Percentiles rank a stretch among this genome's conserved stretches.
Conservation (phyloP, 208 protist genomes). For the Paratrypanosoma confusum region DNA sequence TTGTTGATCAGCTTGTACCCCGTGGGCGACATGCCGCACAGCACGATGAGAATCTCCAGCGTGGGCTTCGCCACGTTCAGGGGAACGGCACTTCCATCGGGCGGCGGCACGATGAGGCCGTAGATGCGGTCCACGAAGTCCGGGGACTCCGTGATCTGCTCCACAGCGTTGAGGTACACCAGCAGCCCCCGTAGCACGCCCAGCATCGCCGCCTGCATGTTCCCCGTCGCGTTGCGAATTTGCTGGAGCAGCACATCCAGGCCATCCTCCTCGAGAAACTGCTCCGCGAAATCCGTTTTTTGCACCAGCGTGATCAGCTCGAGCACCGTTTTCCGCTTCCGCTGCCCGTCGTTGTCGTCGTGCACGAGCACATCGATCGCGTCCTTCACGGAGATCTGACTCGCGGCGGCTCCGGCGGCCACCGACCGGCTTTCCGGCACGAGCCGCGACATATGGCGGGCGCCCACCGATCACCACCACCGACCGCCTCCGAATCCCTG, state of each 20-base stretch:
- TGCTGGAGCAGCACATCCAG: slow-evolving; percentile 14
- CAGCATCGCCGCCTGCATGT: slow-evolving; percentile 15
- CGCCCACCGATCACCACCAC: too few relatives aligned
- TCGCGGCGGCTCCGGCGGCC: neutral
- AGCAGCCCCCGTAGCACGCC: slow-evolving; percentile 16
- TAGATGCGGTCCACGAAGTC: slow-evolving; percentile 24
- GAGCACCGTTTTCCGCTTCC: slow-evolving; percentile 16
- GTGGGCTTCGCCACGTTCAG: slow-evolving; percentile 21
- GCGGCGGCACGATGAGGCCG: slow-evolving; percentile 12
- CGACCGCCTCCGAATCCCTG: too few relatives aligned
- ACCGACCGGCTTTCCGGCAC: too few relatives aligned
- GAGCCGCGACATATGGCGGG: too few relatives aligned
- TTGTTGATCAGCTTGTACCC: slow-evolving; percentile 20
- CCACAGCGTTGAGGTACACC: slow-evolving; percentile 26
- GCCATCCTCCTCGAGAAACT: slow-evolving; percentile 24
- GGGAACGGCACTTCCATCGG: slow-evolving; percentile 4
- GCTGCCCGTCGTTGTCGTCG: slow-evolving; percentile 11
- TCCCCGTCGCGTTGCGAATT: slow-evolving; percentile 13
- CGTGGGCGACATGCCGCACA: slow-evolving; percentile 14
- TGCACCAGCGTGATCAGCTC: slow-evolving; percentile 12
- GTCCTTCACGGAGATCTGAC: slow-evolving; percentile 4
- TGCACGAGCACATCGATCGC: slow-evolving; percentile 15
- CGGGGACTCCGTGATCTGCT: slow-evolving; percentile 20
- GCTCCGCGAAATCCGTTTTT: slow-evolving; percentile 17
- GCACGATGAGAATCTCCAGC: slow-evolving; percentile 28